These are phyloP conservation scores for Venturia nashicola DNA, from an alignment of 2,329 filamentous ascomycete genomes.

Conservation along the genomic window DNA sequence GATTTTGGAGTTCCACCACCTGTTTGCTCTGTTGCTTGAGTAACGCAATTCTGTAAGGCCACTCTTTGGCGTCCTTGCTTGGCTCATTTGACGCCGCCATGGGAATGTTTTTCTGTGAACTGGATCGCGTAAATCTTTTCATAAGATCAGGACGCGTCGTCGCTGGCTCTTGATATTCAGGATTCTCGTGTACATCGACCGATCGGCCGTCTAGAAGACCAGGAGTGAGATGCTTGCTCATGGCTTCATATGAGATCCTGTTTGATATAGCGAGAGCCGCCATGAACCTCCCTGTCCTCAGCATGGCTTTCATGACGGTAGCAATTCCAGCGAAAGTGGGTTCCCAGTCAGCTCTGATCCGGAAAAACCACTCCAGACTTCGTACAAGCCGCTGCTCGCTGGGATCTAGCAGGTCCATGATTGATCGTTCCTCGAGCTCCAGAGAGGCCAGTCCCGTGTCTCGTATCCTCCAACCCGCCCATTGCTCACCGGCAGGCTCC, in stretches of 20 bases:
- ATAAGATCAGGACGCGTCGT: slow-evolving; percentile 11
- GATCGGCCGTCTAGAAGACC: slow-evolving; percentile 27
- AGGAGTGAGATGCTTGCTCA: slow-evolving; percentile 27
- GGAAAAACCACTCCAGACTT: slow-evolving; percentile 72
- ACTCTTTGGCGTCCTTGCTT: slow-evolving; percentile 18
- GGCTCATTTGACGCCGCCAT: neutral
- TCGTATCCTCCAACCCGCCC: slow-evolving; percentile 47
- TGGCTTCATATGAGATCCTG: slow-evolving; percentile 36
- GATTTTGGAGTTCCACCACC: slow-evolving; percentile 31
- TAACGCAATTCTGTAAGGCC: slow-evolving; percentile 13
- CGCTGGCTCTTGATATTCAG: slow-evolving; percentile 15
- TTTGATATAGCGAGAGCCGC: slow-evolving; percentile 43
- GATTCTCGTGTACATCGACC: slow-evolving; percentile 13
- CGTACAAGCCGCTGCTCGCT: slow-evolving; percentile 63
- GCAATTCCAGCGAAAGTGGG: slow-evolving; percentile 57
- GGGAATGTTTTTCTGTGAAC: slow-evolving; percentile 1
- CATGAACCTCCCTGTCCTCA: slow-evolving; percentile 42
- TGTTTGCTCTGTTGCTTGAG: slow-evolving; percentile 14
- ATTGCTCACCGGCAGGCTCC: slow-evolving; percentile 36
- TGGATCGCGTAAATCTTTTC: slow-evolving; percentile 6
- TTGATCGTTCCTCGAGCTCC: neutral
- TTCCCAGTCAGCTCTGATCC: slow-evolving; percentile 60
- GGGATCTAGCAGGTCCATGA: slow-evolving; percentile 47
- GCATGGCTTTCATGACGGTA: slow-evolving; percentile 69
- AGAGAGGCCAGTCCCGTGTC: neutral